phyloP scores from a whole-genome alignment of 179 eudicot species.

The Spergularia azorica region DNA sequence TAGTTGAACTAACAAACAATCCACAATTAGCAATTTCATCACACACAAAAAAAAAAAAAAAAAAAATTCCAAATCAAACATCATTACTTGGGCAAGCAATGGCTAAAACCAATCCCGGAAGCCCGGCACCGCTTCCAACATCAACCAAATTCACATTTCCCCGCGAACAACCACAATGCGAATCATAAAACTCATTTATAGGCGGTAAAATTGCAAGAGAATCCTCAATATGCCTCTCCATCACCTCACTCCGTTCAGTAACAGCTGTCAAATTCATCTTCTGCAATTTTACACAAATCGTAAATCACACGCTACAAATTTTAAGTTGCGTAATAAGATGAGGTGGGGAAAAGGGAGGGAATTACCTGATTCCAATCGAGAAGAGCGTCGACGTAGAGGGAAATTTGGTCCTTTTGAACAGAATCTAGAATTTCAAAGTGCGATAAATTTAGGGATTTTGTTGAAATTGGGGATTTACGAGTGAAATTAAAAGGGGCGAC shows the following conservation, averaged over 20 bases:
- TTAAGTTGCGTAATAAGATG: background rate
- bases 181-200: conserved; percentile 46
- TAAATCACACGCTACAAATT: background rate
- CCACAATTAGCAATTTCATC: background rate
- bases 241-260: conserved; percentile 62
- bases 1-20: conserved; percentile 6
- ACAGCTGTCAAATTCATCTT: conserved; percentile 93
- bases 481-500: conserved; percentile 28
- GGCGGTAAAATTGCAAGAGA: conserved; percentile 79
- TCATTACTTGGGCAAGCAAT: conserved; percentile 83
- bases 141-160: conserved; percentile 63
- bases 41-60: no score
- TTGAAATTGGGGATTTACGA: conserved; percentile 13
- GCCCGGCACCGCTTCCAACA: conserved; percentile 92
- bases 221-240: conserved; percentile 91
- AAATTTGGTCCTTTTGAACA: conserved; percentile 42
- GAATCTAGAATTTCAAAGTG: conserved; percentile 21
- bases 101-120: conserved; percentile 87
- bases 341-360: background rate
- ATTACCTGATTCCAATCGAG: conserved; percentile 90
- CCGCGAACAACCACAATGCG: conserved; percentile 51
- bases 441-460: conserved; percentile 4
- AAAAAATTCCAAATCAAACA: no score
- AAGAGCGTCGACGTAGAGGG: conserved; percentile 68
- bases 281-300: conserved; percentile 31